These are phyloP conservation scores for Ailanthus altissimus DNA, from an alignment of 345 rosid species.

Conservation along the genomic window DNA sequence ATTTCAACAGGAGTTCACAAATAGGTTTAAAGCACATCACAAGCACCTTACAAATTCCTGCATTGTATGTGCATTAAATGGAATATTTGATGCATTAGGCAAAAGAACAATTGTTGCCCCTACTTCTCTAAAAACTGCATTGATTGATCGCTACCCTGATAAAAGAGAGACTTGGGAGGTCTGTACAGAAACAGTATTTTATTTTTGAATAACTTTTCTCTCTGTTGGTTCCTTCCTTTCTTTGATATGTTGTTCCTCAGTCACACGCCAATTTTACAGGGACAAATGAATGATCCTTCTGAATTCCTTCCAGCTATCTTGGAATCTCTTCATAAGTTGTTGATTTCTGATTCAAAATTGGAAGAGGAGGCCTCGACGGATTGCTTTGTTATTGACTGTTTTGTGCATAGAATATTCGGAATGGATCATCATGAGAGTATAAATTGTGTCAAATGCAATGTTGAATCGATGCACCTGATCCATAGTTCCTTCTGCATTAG, in stretches of 20 bases:
- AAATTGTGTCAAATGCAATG: neutral
- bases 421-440: neutral
- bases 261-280: neutral
- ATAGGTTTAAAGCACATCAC: neutral
- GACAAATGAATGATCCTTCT: neutral
- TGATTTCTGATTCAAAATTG: neutral
- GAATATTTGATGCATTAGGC: neutral
- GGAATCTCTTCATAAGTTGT: neutral
- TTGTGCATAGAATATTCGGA: neutral
- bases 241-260: too few relatives aligned
- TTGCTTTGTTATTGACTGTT: neutral
- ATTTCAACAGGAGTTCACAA: neutral
- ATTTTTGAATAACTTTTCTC: too few relatives aligned
- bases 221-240: too few relatives aligned
- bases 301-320: neutral
- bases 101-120: neutral
- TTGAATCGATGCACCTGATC: neutral
- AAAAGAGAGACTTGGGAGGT: neutral
- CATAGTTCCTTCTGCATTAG: neutral
- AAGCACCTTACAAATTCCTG: neutral
- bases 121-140: neutral
- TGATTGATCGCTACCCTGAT: neutral
- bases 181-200: neutral
- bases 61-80: neutral
- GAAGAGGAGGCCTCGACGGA: neutral